Percentiles rank a stretch among this genome's conserved stretches.
These are phyloP conservation scores for Blastobotrys persicus DNA, from an alignment of 1,139 yeast species.

Conservation along the genomic window DNA sequence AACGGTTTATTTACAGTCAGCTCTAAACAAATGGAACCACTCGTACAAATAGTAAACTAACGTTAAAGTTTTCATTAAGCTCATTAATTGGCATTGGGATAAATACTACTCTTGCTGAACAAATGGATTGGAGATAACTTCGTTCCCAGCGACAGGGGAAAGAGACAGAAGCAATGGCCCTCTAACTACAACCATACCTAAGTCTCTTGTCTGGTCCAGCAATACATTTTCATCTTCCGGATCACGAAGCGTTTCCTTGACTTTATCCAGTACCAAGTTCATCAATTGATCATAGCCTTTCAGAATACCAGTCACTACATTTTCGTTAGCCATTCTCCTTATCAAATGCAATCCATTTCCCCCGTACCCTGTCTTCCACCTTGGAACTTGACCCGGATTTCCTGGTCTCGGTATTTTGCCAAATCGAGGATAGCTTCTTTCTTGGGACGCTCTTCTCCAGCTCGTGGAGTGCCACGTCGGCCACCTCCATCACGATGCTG, in stretches of 20 bases:
- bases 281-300: slow-evolving; percentile 91
- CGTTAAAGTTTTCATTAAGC: background rate
- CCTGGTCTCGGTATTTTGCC: slow-evolving; percentile 69
- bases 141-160: slow-evolving; percentile 83
- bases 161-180: slow-evolving; percentile 80
- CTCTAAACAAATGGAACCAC: background rate
- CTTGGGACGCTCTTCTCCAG: slow-evolving; percentile 66
- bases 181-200: slow-evolving; percentile 81
- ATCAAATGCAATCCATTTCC: slow-evolving; percentile 15
- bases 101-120: slow-evolving; percentile 17
- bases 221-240: slow-evolving; percentile 57
- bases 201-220: slow-evolving; percentile 52
- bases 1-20: background rate
- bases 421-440: slow-evolving; percentile 87
- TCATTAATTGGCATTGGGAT: background rate
- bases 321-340: slow-evolving; percentile 7
- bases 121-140: slow-evolving; percentile 73
- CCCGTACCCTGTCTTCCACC: slow-evolving; percentile 65
- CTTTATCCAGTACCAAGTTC: slow-evolving; percentile 89
- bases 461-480: slow-evolving; percentile 31
- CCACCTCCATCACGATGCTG: slow-evolving; percentile 8
- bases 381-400: slow-evolving; percentile 72
- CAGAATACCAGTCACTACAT: slow-evolving; percentile 61
- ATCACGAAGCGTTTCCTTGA: slow-evolving; percentile 56
- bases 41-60: no score